A percentile compares a stretch with the other conserved stretches of the same genome.
Conservation (phyloP, 805 yeast genomes). For the Dipodascus albidus region DNA sequence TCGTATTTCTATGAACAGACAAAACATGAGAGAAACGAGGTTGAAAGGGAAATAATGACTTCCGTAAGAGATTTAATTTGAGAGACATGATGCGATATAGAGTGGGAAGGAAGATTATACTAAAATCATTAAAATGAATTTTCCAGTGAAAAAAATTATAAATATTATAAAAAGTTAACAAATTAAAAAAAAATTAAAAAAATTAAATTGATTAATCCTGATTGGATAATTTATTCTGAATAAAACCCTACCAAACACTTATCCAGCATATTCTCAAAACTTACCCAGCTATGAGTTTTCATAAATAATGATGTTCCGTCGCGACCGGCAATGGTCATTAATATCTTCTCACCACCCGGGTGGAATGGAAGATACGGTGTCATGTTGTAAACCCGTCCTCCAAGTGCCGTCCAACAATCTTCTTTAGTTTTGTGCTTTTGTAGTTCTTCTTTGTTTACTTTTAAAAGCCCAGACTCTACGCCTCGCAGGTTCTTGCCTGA, state of each 20-base stretch:
- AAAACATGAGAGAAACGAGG: conserved; percentile 12
- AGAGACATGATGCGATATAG: not conserved
- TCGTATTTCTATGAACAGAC: conserved; percentile 63
- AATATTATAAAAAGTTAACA: not conserved
- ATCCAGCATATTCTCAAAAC: conserved; percentile 68
- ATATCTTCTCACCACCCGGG: conserved; percentile 82
- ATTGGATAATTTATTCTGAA: conserved; percentile 3
- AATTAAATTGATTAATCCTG: not conserved
- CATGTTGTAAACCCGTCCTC: conserved; percentile 76
- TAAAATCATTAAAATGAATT: not conserved
- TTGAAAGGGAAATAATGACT: not conserved
- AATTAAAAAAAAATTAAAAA: not conserved
- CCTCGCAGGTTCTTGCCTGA: conserved; percentile 40
- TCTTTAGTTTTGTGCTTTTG: conserved; percentile 42
- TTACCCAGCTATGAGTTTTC: conserved; percentile 66
- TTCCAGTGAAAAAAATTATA: not conserved
- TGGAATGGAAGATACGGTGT: conserved; percentile 76
- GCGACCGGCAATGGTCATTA: conserved; percentile 68
- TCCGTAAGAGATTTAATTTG: not conserved
- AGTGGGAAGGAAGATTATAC: not conserved
- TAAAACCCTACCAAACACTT: conserved; percentile 63
- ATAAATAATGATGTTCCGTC: conserved; percentile 73
- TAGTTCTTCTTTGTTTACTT: conserved; percentile 42
- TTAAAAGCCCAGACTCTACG: conserved; percentile 24
- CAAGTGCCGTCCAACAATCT: conserved; percentile 80